Evolutionary conservation across 352 stramenopile genomes (phyloP), one percentile per base, ranked within the genome.

Genomic region (Globisporangium canariense): DNA sequence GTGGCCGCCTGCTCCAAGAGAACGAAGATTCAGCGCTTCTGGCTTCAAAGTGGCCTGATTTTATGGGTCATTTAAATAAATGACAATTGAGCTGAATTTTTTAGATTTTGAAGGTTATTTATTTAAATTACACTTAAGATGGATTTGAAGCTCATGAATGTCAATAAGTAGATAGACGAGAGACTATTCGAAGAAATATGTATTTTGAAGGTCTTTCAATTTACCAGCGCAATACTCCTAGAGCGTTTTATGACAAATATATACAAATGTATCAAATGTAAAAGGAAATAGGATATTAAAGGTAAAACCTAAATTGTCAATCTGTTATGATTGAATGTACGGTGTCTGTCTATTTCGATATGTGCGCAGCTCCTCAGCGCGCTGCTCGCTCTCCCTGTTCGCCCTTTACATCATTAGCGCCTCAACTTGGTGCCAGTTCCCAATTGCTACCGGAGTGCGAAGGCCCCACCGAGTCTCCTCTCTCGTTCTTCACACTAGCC

Each of bases 1-100:
- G 46, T 10, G 16, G 20, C 20, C n/a, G 6, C n/a, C 20, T 45
- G 11, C 16, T 20, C n/a, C 36, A 41, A 41, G 36, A 56, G n/a
- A 11, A 28, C 13, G 16, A 18, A 25, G 51, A n/a, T 46, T 14
- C 40, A 58, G 51, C 32, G 51, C 51, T 43, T 16, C 51, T 43
- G 30, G 51, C 51, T 45, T 45, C 51, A 58, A 58, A 58, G 51
- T 3, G 30, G n/a, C 51, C 30, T 58, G 30, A 43, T 58, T 43
- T 45, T 8, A 4, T 0, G 1, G 18, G 30, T 45, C 41, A 58
- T 30, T 2, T 58, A 18, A 45, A 45, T 13, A 45, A 45, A 45
- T 45, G 38, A 45, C 38, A 16, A 28, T 28, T 28, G 25, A 28
- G 25, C 25, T 28, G 25, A 28, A 2, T 28, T 28, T 28, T 28